Evolutionary conservation across 1,284 basidiomycete species (phyloP), one percentile per base, ranked within the genome.

Genomic region (Tylopilus sp.): DNA sequence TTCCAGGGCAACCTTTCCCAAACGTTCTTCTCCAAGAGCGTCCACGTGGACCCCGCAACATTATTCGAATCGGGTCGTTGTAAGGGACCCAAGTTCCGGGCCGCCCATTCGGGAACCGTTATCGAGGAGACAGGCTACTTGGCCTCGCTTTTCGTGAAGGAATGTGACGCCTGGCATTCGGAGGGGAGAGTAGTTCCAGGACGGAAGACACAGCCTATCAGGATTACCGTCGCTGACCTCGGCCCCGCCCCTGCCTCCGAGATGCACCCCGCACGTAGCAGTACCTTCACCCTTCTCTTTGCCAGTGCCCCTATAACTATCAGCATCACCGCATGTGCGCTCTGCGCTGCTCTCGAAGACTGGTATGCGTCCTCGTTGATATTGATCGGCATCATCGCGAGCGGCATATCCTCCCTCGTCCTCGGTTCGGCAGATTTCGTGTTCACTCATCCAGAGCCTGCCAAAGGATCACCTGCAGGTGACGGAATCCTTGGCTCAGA

Each of bases 351-450:
- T 15, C 51, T 31, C 25, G 16, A 19, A 12, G 64, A 65, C 25
- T 66, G 64, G 60, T 63, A 51, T 33, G 56, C 59, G 19, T 59
- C 56, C 18, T 43, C 48, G 15, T 55, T 66, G 60, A 65, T 67
- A 37, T 46, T 65, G 13, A 1, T 21, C 12, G 42, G 42, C 3
- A 44, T 44, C 18, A 0, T 36, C 4, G 44, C 55, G 18, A 65
- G 53, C 21, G 65, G 64, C 1, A 10, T 64, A 15, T 56, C 60
- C 10, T 55, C 55, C 42, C 39, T 57, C 37, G 46, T 53, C 15
- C 54, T 63, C 35, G 61, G 61, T 2, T 58, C 57, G 2, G 59
- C 52, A 16, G 41, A 46, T 9, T 41, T 56, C 44, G 29, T 40
- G 4, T 56, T 56, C 37, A 43, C 25, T 11, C 56, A 57, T 23